These are phyloP conservation scores for Xylariaceae sp. DNA, from an alignment of 2,329 filamentous ascomycete genomes.

Conservation along the genomic window DNA sequence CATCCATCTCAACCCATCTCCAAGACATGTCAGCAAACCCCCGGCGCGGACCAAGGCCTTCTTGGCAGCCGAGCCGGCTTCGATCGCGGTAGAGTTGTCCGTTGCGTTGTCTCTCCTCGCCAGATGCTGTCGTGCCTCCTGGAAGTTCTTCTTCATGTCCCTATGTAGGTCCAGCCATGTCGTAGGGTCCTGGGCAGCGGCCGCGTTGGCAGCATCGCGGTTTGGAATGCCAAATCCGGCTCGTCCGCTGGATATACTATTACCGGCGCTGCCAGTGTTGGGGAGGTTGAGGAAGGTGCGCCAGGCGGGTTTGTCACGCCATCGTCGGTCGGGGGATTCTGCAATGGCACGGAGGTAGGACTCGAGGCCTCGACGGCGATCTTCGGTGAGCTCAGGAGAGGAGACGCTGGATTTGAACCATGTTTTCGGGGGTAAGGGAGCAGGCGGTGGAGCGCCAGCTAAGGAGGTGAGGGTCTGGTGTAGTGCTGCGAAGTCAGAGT, in stretches of 20 bases:
- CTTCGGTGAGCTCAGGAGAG: constrained; percentile 69
- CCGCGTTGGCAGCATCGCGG: constrained; percentile 41
- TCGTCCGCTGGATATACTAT: constrained; percentile 51
- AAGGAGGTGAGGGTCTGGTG: constrained; percentile 63
- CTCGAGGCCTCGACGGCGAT: constrained; percentile 70
- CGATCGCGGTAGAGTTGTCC: constrained; percentile 50
- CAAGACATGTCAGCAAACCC: constrained; percentile 63
- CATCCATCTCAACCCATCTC: constrained; percentile 65
- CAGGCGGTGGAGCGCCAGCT: constrained; percentile 66
- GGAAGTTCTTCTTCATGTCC: constrained; percentile 72
- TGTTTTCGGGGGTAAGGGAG: constrained; percentile 70
- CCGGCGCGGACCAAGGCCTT: constrained; percentile 70
- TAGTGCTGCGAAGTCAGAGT: constrained; percentile 75
- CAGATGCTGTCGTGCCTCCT: constrained; percentile 67
- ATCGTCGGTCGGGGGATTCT: constrained; percentile 71
- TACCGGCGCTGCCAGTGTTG: constrained; percentile 48
- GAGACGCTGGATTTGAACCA: constrained; percentile 76
- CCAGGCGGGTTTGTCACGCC: constrained; percentile 75
- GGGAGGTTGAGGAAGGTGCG: constrained; percentile 74
- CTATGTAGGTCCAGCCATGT: constrained; percentile 78
- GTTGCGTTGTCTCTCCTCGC: constrained; percentile 67
- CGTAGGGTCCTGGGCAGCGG: constrained; percentile 59
- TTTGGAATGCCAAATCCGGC: constrained; percentile 41
- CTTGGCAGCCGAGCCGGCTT: constrained; percentile 75
- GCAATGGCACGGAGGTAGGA: constrained; percentile 73